Evolutionary conservation across 148 eudicot genomes (phyloP).

Genomic region (Heliamphora exappendiculata): DNA sequence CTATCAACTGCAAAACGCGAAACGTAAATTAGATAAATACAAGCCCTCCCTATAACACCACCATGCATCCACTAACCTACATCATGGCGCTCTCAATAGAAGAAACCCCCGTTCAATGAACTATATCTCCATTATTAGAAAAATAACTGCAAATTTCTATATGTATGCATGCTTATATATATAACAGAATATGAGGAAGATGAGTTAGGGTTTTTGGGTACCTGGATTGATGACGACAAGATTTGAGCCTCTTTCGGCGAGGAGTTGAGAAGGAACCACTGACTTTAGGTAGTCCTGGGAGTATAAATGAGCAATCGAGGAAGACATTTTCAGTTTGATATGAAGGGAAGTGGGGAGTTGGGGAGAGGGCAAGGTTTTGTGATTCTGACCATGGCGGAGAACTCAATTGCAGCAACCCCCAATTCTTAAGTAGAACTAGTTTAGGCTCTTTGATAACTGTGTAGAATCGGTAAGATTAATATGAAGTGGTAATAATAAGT

Average conservation of each 20-base stretch:
- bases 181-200: neutral
- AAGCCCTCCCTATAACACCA: too few species aligned
- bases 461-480: too few species aligned
- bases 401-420: neutral
- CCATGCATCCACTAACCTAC: too few species aligned
- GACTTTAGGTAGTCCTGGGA: constrained; percentile 73
- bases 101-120: too few species aligned
- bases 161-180: neutral
- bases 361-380: neutral
- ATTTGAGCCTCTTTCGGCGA: constrained; percentile 85
- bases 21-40: too few species aligned
- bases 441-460: too few species aligned
- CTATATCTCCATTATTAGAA: neutral
- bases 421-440: too few species aligned
- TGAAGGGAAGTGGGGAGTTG: neutral
- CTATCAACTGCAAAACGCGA: too few species aligned
- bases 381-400: neutral
- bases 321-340: neutral
- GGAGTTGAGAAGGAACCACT: constrained; percentile 76
- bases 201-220: constrained; percentile 31
- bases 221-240: constrained; percentile 95
- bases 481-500: too few species aligned
- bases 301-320: neutral
- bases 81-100: too few species aligned
- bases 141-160: neutral